A percentile compares a stretch with the other conserved stretches of the same genome.
Evolutionary conservation across 495 filamentous ascomycete species (phyloP).

Genomic region (Talaromyces liani): DNA sequence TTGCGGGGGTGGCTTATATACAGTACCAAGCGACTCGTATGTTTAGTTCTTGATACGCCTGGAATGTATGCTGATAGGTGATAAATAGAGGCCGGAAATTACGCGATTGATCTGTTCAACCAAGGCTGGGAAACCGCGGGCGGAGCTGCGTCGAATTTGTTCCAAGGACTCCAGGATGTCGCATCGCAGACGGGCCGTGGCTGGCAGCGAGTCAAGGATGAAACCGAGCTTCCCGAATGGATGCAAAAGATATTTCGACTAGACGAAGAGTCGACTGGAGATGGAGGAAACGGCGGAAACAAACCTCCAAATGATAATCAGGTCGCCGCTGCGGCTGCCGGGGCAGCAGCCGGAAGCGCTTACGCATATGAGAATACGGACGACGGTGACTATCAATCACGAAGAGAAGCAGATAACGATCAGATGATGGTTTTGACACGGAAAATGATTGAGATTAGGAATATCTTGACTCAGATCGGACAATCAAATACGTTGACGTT

Average conservation of each 20-base stretch:
- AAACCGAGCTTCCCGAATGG: constrained; percentile 78
- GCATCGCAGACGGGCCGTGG: constrained; percentile 71
- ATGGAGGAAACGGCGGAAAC: constrained; percentile 32
- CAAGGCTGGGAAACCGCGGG: constrained; percentile 62
- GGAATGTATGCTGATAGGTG: constrained; percentile 18
- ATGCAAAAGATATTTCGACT: constrained; percentile 63
- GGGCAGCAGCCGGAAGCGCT: constrained; percentile 60
- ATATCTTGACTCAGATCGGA: constrained; percentile 81
- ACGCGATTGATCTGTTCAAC: constrained; percentile 72
- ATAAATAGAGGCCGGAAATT: constrained; percentile 73
- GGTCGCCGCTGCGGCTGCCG: constrained; percentile 39
- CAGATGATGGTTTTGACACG: constrained; percentile 99
- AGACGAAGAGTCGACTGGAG: constrained; percentile 41
- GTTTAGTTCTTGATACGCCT: constrained; percentile 25
- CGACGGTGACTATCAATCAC: constrained; percentile 60
- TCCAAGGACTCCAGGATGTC: constrained; percentile 62
- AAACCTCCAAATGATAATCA: constrained; percentile 58
- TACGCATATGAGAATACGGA: constrained; percentile 68
- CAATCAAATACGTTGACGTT: constrained; percentile 81
- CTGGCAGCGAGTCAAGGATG: constrained; percentile 76
- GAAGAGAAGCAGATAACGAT: constrained; percentile 74
- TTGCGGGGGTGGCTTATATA: constrained; percentile 82
- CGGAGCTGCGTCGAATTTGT: constrained; percentile 55
- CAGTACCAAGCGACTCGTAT: constrained; percentile 93
- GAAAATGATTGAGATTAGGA: constrained; percentile 98